Conservation (phyloP, 371 early-diverging fungal genomes). For the Syncephalastrum sp. region DNA sequence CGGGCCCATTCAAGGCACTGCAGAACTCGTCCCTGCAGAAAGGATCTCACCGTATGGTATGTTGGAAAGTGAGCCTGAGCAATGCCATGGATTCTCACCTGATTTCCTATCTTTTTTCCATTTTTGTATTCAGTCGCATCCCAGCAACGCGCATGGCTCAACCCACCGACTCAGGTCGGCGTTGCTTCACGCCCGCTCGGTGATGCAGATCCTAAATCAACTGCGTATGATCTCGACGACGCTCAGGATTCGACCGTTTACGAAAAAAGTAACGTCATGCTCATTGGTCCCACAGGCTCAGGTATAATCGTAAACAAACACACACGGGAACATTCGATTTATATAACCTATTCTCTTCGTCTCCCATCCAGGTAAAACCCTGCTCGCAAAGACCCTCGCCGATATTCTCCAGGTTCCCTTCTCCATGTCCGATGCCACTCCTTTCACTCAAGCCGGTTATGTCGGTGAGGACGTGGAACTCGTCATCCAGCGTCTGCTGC, state of each 20-base stretch:
- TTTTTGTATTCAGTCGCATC: constrained; percentile 7
- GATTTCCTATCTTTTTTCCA: constrained; percentile 6
- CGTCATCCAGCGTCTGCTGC: constrained; percentile 84
- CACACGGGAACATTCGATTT: neutral
- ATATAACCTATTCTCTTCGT: neutral
- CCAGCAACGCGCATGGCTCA: constrained; percentile 25
- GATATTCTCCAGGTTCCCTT: constrained; percentile 88
- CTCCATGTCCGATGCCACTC: constrained; percentile 90
- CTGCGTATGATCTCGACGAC: constrained; percentile 1
- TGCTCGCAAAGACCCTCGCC: constrained; percentile 83
- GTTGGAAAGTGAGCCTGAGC: neutral
- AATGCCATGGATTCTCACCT: neutral
- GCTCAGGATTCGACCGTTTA: constrained; percentile 49
- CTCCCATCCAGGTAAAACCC: constrained; percentile 65
- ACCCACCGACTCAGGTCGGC: constrained; percentile 24
- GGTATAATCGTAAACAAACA: constrained; percentile 9
- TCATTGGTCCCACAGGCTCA: constrained; percentile 88
- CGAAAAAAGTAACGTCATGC: constrained; percentile 90
- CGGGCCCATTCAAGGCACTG: constrained; percentile 16
- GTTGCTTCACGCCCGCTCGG: constrained; percentile 4
- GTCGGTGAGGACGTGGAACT: constrained; percentile 94
- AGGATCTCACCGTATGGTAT: constrained; percentile 17
- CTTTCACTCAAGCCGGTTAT: constrained; percentile 93
- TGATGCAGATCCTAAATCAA: constrained; percentile 14
- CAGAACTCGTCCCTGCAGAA: constrained; percentile 25